Percentiles rank a stretch among this genome's conserved stretches.
Evolutionary conservation across 192 early-diverging fungal species (phyloP).

Genomic region (Spizellomyces sp.): DNA sequence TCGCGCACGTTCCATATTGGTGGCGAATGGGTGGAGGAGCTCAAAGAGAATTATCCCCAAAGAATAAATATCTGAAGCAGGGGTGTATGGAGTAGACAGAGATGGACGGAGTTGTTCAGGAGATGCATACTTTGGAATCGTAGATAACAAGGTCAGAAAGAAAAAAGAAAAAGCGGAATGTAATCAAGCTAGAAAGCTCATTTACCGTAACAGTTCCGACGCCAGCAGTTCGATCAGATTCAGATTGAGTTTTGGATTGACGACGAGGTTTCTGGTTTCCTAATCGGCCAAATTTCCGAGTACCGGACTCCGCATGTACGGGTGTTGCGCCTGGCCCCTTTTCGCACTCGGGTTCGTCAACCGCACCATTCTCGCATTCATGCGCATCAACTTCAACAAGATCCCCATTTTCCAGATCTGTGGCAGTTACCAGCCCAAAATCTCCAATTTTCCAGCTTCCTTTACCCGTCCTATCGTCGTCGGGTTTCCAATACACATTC

Average conservation of each 20-base stretch:
- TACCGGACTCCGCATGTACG: too few relatives aligned
- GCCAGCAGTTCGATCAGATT: too few relatives aligned
- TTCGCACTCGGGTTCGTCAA: too few relatives aligned
- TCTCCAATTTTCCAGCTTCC: constrained; percentile 89
- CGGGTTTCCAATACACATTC: constrained; percentile 48
- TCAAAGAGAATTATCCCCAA: constrained; percentile 97
- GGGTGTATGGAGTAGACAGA: constrained; percentile 29
- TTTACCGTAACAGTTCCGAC: too few relatives aligned
- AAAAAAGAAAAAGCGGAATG: not conserved
- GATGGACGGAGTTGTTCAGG: constrained; percentile 72
- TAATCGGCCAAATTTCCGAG: too few relatives aligned
- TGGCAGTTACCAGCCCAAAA: constrained; percentile 88
- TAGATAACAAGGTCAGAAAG: not conserved
- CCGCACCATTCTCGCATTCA: not conserved
- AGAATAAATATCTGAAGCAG: constrained; percentile 85
- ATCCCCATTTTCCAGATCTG: constrained; percentile 22
- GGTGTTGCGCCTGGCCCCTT: too few relatives aligned
- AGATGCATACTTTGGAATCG: constrained; percentile 73
- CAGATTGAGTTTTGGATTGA: too few relatives aligned
- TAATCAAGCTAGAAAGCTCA: not conserved
- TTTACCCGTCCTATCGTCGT: not conserved
- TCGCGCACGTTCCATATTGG: constrained; percentile 87
- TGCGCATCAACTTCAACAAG: constrained; percentile 10
- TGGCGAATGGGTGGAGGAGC: constrained; percentile 83
- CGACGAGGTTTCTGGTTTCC: too few relatives aligned